Evolutionary conservation across 345 rosid species (phyloP), one percentile per base, ranked within the genome.

Genomic region (Gossypioides kirkii): DNA sequence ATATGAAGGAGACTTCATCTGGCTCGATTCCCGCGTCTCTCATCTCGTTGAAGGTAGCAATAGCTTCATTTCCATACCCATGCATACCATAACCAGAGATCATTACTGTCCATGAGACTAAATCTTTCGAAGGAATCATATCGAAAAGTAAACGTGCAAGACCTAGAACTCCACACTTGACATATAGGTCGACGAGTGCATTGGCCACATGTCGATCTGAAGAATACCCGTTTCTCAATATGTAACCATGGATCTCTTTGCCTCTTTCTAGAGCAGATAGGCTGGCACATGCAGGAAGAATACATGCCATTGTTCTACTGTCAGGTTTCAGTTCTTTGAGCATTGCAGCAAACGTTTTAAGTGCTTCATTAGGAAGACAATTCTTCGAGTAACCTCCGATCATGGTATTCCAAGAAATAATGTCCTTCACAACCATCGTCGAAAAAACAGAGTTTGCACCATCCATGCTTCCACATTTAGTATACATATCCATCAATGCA

Each of bases 31-130:
- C 88, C 9, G 80, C 76, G 52, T 64, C 41, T 71, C 86, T 82
- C 90, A 75, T 87, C 69, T 83, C 77, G 14, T 80, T 76, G 75
- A 88, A 90, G 71, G 84, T 74, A 36, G 78, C 43, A 4, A 88
- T 84, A n/a, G 96, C 93, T 82, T 90, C 88, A 36, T 76, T 79
- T 0, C 93, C 96, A 73, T 82, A 82, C 32, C 96, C 93, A 67
- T 90, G 91, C 93, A 90, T 88, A 20, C 91, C 96, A 79, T 91
- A 91, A 50, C 93, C 97, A 78, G 93, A 86, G 45, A 87, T 87
- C 90, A 91, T 88, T 77, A 87, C 86, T 8, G 97, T 91, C 97
- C 92, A 89, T 5, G 90, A 84, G 49, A 89, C 79, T 58, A 88
- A 77, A 89, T 91, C 93, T 81, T 89, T 91, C 4, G 77, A 53